Evolutionary conservation across 2,329 filamentous ascomycete genomes (phyloP), one percentile per base, ranked within the genome.

Genomic region (Geosmithia flava): DNA sequence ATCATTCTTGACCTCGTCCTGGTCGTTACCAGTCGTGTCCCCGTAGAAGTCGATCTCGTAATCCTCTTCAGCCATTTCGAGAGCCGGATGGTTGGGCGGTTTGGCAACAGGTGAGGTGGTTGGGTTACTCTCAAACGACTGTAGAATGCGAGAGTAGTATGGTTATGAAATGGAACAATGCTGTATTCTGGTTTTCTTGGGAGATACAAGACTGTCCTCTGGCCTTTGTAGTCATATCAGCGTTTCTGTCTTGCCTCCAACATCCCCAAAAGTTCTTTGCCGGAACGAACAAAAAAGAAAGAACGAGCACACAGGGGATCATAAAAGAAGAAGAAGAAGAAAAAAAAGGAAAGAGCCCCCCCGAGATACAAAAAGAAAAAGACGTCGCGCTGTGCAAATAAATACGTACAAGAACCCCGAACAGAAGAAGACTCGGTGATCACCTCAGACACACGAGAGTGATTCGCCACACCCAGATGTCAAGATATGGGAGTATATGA

Each of bases 21-120:
- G 51, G 16, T 68, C 63, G 50, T 76, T 70, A 49, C 68, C 65
- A 51, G 66, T 68, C 50, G 70, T 68, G 56, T 83, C 81, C 56
- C 79, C 81, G 59, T 85, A 85, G 58, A 85, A 81, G 55, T 85
- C 81, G 66, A 85, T 83, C 56, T 85, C 81, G 62, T 82, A 84
- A 57, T 83, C 80, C 58, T 83, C 80, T 57, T 85, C 81, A 55
- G 80, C 78, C 81, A 84, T 85, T 46, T 58, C 66, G 58, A 47
- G 45, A 40, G 43, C 23, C 51, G 47, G 23, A 3, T 33, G 42
- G 48, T 33, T 40, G 23, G 43, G 47, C 42, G 42, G 27, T 45
- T 39, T 41, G 45, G 41, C 19, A 39, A 43, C 27, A 16, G 46
- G 44, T 23, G 42, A 45, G 27, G n/a, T 19, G 30, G n/a, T n/a